Conservation (phyloP, 768 basidiomycete genomes). For the Mrakia blollopis region DNA sequence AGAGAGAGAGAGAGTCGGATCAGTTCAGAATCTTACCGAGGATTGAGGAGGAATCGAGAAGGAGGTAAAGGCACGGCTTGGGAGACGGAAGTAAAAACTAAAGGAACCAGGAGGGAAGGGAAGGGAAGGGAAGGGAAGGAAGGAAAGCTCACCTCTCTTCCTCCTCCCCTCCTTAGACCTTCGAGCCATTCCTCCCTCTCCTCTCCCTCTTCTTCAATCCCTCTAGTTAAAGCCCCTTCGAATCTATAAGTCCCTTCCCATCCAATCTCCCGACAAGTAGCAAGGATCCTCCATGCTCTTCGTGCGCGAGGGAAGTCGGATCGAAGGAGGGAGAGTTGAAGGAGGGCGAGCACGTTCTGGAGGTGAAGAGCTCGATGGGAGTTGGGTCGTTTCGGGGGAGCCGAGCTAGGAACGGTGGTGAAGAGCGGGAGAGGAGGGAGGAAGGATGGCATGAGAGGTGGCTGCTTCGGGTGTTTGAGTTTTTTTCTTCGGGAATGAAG, state of each 20-base stretch:
- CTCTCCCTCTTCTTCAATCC: background rate
- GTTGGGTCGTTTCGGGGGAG: background rate
- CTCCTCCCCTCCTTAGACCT: slow-evolving; percentile 8
- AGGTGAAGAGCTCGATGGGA: slow-evolving; percentile 11
- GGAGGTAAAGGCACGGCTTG: too few species aligned
- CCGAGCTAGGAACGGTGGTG: background rate
- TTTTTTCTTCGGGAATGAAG: too few species aligned
- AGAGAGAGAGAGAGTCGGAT: background rate
- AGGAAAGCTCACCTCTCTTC: slow-evolving; percentile 8
- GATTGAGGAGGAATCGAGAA: too few species aligned
- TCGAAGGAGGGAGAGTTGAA: slow-evolving; percentile 17
- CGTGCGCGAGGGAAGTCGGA: background rate
- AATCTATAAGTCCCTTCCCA: background rate
- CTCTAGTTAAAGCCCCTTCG: background rate
- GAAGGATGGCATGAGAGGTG: background rate
- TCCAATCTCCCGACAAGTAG: background rate
- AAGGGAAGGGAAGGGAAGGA: background rate
- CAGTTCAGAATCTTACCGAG: background rate
- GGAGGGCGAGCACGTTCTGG: background rate
- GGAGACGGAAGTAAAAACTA: background rate
- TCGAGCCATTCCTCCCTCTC: slow-evolving; percentile 17
- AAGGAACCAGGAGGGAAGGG: too few species aligned
- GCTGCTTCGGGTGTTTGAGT: background rate
- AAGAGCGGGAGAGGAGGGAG: background rate
- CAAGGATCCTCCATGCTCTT: slow-evolving; percentile 4